Percentiles rank a stretch among this genome's conserved stretches.
Evolutionary conservation across 2,329 filamentous ascomycete genomes (phyloP).

Genomic region (Xylaria sp.): DNA sequence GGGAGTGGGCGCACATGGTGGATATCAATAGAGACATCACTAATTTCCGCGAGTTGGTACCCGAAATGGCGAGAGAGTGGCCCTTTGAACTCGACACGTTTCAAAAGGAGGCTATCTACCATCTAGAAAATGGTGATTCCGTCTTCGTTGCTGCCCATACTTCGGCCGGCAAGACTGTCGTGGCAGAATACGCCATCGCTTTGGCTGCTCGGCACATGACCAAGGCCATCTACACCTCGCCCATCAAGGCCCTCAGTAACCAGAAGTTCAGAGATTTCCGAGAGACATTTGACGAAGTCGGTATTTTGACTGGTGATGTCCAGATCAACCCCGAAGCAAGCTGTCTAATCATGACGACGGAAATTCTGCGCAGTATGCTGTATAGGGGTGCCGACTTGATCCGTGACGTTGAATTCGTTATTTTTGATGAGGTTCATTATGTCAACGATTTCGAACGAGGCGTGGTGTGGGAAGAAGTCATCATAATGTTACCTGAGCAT

Average conservation of each 20-base stretch:
- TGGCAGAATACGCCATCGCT: conserved; percentile 97
- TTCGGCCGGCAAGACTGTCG: conserved; percentile 96
- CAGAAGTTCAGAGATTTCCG: conserved; percentile 98
- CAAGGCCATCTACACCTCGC: conserved; percentile 98
- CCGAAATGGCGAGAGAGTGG: conserved; percentile 95
- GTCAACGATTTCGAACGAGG: conserved; percentile 96
- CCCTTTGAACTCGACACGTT: conserved; percentile 98
- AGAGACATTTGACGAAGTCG: conserved; percentile 90
- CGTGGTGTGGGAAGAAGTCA: conserved; percentile 99
- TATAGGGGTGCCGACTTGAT: conserved; percentile 96
- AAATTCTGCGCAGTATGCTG: conserved; percentile 97
- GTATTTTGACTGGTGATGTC: conserved; percentile 95
- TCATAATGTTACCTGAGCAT: conserved; percentile 98
- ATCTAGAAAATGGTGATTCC: conserved; percentile 94
- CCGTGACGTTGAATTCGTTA: conserved; percentile 96
- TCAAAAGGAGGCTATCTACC: conserved; percentile 98
- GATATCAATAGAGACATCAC: conserved; percentile 91
- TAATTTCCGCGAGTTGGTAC: conserved; percentile 94
- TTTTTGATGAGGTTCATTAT: conserved; percentile 99
- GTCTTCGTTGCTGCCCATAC: conserved; percentile 98
- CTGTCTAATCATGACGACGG: conserved; percentile 99
- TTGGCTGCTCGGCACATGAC: conserved; percentile 99
- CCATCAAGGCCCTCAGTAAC: conserved; percentile 97
- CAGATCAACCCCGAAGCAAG: conserved; percentile 98
- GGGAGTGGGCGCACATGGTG: conserved; percentile 98